phyloP scores from a whole-genome alignment of 805 yeast species.

The Metschnikowia similis region DNA sequence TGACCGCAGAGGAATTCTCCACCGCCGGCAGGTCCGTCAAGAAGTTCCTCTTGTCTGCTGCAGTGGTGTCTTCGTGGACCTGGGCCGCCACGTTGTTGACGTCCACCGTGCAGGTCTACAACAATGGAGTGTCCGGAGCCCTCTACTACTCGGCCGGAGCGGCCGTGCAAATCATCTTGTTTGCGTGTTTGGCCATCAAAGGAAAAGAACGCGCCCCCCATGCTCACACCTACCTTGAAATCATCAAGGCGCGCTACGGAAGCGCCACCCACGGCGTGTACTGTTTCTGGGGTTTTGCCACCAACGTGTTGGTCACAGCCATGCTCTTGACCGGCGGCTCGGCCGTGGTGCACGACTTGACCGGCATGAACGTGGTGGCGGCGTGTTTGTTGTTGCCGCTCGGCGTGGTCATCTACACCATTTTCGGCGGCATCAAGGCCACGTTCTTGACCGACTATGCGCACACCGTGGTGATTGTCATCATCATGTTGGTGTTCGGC shows the following conservation, averaged over 20 bases:
- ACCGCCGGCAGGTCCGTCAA: slow-evolving; percentile 90
- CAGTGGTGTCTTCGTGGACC: slow-evolving; percentile 93
- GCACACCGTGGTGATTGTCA: slow-evolving; percentile 55
- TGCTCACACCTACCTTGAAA: slow-evolving; percentile 88
- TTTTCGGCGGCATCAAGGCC: slow-evolving; percentile 44
- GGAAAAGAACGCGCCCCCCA: slow-evolving; percentile 86
- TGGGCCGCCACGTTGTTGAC: slow-evolving; percentile 50
- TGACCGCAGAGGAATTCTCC: slow-evolving; percentile 90
- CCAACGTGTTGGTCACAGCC: slow-evolving; percentile 86
- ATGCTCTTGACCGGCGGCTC: slow-evolving; percentile 91
- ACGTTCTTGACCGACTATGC: slow-evolving; percentile 44
- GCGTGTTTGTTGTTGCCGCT: slow-evolving; percentile 79
- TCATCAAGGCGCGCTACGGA: slow-evolving; percentile 79
- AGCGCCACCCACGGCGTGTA: slow-evolving; percentile 63
- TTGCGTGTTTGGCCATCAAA: slow-evolving; percentile 83
- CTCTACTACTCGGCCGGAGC: slow-evolving; percentile 91
- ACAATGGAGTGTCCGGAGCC: slow-evolving; percentile 73
- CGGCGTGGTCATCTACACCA: slow-evolving; percentile 53
- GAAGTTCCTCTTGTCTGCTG: slow-evolving; percentile 79
- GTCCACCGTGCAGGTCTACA: slow-evolving; percentile 74
- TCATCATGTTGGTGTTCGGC: slow-evolving; percentile 75
- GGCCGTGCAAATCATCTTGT: slow-evolving; percentile 78
- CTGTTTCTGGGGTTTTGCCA: slow-evolving; percentile 78
- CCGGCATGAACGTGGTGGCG: slow-evolving; percentile 81
- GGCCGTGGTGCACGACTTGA: slow-evolving; percentile 72